Evolutionary conservation across 108 stramenopile species (phyloP), one percentile per base, ranked within the genome.

Genomic region (Seminavis robusta): DNA sequence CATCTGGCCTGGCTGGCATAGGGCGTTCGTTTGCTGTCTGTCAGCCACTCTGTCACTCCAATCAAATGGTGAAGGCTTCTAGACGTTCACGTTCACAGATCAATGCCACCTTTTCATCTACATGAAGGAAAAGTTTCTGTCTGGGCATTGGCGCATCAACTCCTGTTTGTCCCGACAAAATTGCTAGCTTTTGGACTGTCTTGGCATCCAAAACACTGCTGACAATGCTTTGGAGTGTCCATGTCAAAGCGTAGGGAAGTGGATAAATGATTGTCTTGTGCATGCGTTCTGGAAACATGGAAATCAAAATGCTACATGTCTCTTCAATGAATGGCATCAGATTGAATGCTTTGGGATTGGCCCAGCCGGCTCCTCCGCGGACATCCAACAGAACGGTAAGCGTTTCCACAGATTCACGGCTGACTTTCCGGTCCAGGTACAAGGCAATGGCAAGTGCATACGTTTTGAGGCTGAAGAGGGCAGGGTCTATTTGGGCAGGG

Each of bases 301-400:
- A 49, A 2, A 71, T 50, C 15, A 87, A 55, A n/a, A 87, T 39
- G 7, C 53, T 63, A 7, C 68, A 54, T 16, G 63, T 68, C 47
- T 69, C 66, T 37, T 71, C 41, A 42, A 87, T 60, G 41, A 85
- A 87, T 0, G 90, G 82, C 8, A 91, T 54, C 21, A 79, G 51
- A 4, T 52, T 51, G 41, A 68, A 59, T 6, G 77, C 77, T 27
- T 73, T 65, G 1, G 63, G 55, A 58, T 91, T 91, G 13, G 74
- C 58, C 90, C 90, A 91, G n/a, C 84, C 84, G 28, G 55, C 38
- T 13, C 89, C 89, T 32, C 73, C 78, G 24, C 89, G 74, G 15
- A 83, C 74, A 61, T 90, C 89, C 32, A 86, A 57, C 10, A 81
- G 21, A 21, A 90, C 70, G 27, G 74, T 67, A 23, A 87, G 38